phyloP scores from a whole-genome alignment of 371 early-diverging fungal species.

The Mucor saturninus region DNA sequence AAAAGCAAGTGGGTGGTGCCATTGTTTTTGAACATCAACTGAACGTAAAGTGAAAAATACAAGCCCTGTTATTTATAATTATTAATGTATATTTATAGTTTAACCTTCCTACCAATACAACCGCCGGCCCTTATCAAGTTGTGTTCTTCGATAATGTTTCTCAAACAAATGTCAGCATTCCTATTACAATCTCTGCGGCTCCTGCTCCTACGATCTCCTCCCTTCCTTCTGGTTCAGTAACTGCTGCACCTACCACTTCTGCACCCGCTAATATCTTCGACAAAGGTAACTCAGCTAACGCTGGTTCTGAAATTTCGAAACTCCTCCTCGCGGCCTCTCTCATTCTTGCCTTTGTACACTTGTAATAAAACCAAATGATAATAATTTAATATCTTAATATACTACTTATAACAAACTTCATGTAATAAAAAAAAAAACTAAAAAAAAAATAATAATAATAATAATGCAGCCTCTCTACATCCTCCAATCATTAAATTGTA shows the following conservation, averaged over 20 bases:
- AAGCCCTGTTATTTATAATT: not conserved
- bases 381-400: too few relatives aligned
- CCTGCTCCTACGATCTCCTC: slow-evolving; percentile 21
- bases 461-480: too few relatives aligned
- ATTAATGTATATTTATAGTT: slow-evolving; percentile 27
- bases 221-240: slow-evolving; percentile 8
- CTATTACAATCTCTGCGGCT: slow-evolving; percentile 37
- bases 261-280: slow-evolving; percentile 3
- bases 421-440: too few relatives aligned
- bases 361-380: slow-evolving; percentile 5
- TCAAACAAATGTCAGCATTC: slow-evolving; percentile 32
- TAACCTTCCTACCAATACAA: slow-evolving; percentile 33
- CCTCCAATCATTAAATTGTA: too few relatives aligned
- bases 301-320: slow-evolving; percentile 5
- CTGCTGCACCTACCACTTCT: slow-evolving; percentile 4
- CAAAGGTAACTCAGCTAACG: slow-evolving; percentile 11
- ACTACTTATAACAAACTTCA: too few relatives aligned
- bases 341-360: slow-evolving; percentile 14
- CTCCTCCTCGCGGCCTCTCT: slow-evolving; percentile 11
- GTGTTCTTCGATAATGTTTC: slow-evolving; percentile 30
- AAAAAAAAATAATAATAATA: too few relatives aligned
- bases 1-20: slow-evolving; percentile 28
- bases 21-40: slow-evolving; percentile 43
- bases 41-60: slow-evolving; percentile 26
- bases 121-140: slow-evolving; percentile 38